phyloP scores from a whole-genome alignment of 768 basidiomycete species.

The Tulasnella calospora region DNA sequence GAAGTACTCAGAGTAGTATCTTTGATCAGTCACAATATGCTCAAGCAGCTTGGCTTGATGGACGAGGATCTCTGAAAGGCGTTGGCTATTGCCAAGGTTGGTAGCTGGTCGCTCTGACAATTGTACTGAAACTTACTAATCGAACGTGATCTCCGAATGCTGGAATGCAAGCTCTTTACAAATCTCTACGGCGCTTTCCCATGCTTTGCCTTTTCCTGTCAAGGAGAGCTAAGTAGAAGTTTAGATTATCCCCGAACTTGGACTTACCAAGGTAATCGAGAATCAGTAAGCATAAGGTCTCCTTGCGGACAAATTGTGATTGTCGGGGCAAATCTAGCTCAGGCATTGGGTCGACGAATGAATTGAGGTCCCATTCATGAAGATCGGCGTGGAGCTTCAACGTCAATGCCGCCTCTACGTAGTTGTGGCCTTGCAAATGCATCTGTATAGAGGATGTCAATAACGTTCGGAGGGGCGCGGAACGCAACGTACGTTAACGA shows the following conservation, averaged over 20 bases:
- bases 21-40: constrained; percentile 74
- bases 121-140: constrained; percentile 60
- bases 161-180: constrained; percentile 87
- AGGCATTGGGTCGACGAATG: constrained; percentile 81
- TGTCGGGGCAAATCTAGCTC: constrained; percentile 87
- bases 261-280: constrained; percentile 83
- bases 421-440: constrained; percentile 83
- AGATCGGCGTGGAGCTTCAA: constrained; percentile 91
- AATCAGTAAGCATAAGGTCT: constrained; percentile 83
- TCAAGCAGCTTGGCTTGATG: constrained; percentile 86
- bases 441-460: constrained; percentile 49
- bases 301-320: constrained; percentile 89
- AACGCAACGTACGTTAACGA: constrained; percentile 67
- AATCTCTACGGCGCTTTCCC: constrained; percentile 89
- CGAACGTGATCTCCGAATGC: constrained; percentile 84
- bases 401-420: constrained; percentile 88
- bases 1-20: constrained; percentile 90
- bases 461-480: constrained; percentile 30
- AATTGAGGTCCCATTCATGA: constrained; percentile 81
- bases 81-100: constrained; percentile 45
- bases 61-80: constrained; percentile 76
- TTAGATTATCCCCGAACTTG: not conserved
- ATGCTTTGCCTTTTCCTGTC: constrained; percentile 92
- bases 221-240: constrained; percentile 21
- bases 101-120: not conserved